These are phyloP conservation scores for Priceomyces medius DNA, from an alignment of 805 yeast genomes.

Conservation along the genomic window DNA sequence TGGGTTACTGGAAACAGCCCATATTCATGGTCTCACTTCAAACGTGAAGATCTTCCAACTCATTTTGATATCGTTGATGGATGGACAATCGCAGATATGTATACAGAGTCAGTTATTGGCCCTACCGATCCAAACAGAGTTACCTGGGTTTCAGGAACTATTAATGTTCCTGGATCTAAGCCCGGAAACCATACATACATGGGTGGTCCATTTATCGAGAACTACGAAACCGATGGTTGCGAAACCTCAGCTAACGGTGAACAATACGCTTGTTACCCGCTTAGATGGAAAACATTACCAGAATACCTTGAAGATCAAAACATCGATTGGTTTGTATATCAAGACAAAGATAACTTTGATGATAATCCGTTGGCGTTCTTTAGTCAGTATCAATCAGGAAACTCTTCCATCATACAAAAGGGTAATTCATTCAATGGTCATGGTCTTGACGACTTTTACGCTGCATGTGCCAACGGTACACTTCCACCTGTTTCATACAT, in stretches of 20 bases:
- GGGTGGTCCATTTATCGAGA: slow-evolving; percentile 6
- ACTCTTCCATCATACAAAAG: background rate
- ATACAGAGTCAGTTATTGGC: slow-evolving; percentile 4
- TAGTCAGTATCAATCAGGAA: slow-evolving; percentile 2
- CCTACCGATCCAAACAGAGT: slow-evolving; percentile 6
- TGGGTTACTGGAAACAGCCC: slow-evolving; percentile 7
- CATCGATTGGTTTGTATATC: slow-evolving; percentile 6
- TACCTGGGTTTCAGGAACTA: slow-evolving; percentile 6
- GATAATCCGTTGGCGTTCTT: slow-evolving; percentile 6
- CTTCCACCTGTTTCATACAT: slow-evolving; percentile 6
- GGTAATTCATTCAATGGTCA: slow-evolving; percentile 3
- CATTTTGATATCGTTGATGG: slow-evolving; percentile 6
- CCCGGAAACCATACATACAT: slow-evolving; percentile 3
- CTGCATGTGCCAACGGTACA: slow-evolving; percentile 3
- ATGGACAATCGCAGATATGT: slow-evolving; percentile 6
- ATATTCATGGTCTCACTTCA: slow-evolving; percentile 6
- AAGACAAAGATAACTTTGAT: slow-evolving; percentile 5
- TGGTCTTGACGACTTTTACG: slow-evolving; percentile 2
- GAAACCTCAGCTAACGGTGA: slow-evolving; percentile 4
- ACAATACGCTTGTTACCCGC: slow-evolving; percentile 3
- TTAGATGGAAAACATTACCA: slow-evolving; percentile 6
- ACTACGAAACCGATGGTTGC: slow-evolving; percentile 5
- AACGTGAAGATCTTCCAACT: slow-evolving; percentile 4
- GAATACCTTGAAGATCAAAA: slow-evolving; percentile 4
- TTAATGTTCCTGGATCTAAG: slow-evolving; percentile 7